phyloP scores from a whole-genome alignment of 2,329 filamentous ascomycete genomes.

The Westerdykella aurantiaca region DNA sequence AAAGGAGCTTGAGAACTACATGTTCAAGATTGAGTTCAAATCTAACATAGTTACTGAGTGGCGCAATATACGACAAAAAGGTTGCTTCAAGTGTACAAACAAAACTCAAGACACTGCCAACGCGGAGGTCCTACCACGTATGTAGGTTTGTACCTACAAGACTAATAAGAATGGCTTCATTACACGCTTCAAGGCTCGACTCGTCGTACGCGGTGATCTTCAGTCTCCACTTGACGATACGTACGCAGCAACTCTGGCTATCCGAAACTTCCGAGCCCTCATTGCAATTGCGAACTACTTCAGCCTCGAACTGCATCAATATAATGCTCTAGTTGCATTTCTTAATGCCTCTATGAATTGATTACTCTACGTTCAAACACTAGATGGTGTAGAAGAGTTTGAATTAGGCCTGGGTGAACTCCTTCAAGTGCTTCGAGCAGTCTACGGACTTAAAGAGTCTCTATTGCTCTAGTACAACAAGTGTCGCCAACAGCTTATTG shows the following conservation, averaged over 20 bases:
- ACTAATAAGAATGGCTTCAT: constrained; percentile 5
- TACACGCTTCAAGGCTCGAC: constrained; percentile 1
- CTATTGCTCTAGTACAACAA: constrained; percentile 15
- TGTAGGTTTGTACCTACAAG: constrained; percentile 7
- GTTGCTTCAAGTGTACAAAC: neutral
- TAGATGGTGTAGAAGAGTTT: neutral
- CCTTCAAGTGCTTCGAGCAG: neutral
- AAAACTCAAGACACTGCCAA: neutral
- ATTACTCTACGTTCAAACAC: constrained; percentile 6
- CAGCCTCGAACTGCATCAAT: constrained; percentile 12
- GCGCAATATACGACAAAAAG: neutral
- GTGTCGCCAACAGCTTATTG: constrained; percentile 8
- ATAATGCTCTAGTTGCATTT: constrained; percentile 19
- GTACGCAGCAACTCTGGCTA: constrained; percentile 15
- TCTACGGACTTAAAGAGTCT: constrained; percentile 18
- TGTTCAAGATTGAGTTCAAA: too few species aligned
- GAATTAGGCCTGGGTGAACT: too few species aligned
- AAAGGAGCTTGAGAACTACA: too few species aligned
- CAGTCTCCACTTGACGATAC: constrained; percentile 7
- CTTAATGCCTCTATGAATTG: constrained; percentile 11
- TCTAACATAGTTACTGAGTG: too few species aligned
- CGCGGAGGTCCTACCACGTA: constrained; percentile 5
- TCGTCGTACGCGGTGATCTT: constrained; percentile 6
- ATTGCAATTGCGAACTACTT: constrained; percentile 16
- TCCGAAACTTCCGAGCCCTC: constrained; percentile 11